Evolutionary conservation across 2,329 filamentous ascomycete genomes (phyloP).

Genomic region (Penicillium hordei): DNA sequence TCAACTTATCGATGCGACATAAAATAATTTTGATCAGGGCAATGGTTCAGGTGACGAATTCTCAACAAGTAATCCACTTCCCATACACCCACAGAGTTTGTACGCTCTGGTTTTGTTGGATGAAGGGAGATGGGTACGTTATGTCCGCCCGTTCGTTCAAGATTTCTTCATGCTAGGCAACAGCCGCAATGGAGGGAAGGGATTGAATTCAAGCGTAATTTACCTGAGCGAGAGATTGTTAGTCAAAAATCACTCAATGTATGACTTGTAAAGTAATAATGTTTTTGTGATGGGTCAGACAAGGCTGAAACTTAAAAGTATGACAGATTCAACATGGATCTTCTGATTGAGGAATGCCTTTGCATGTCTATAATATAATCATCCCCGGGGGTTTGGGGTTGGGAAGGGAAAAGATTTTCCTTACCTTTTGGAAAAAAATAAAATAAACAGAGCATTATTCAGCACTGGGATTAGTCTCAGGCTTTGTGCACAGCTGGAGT

Average conservation of each 20-base stretch:
- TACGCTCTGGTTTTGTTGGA: constrained; percentile 59
- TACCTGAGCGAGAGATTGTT: constrained; percentile 37
- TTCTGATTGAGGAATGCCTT: constrained; percentile 71
- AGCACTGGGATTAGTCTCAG: background rate
- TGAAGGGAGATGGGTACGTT: constrained; percentile 54
- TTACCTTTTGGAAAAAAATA: constrained; percentile 47
- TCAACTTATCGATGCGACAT: constrained; percentile 14
- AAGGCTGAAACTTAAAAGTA: constrained; percentile 66
- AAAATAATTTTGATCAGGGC: constrained; percentile 23
- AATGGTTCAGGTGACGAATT: constrained; percentile 63
- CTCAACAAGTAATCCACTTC: constrained; percentile 63
- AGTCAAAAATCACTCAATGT: constrained; percentile 28
- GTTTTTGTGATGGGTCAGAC: constrained; percentile 52
- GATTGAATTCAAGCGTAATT: constrained; percentile 20
- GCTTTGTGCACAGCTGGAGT: background rate
- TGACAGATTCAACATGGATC: constrained; percentile 63
- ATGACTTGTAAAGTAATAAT: constrained; percentile 20
- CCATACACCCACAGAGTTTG: constrained; percentile 61
- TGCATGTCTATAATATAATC: constrained; percentile 64
- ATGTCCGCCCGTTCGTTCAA: constrained; percentile 71
- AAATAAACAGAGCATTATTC: background rate
- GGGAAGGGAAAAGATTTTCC: constrained; percentile 13
- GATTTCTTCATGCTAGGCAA: constrained; percentile 56
- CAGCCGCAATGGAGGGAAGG: constrained; percentile 19
- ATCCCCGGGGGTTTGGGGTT: constrained; percentile 41